Percentiles rank a stretch among this genome's conserved stretches.
Evolutionary conservation across 768 basidiomycete species (phyloP).

Genomic region (Rhodotorula paludigena): DNA sequence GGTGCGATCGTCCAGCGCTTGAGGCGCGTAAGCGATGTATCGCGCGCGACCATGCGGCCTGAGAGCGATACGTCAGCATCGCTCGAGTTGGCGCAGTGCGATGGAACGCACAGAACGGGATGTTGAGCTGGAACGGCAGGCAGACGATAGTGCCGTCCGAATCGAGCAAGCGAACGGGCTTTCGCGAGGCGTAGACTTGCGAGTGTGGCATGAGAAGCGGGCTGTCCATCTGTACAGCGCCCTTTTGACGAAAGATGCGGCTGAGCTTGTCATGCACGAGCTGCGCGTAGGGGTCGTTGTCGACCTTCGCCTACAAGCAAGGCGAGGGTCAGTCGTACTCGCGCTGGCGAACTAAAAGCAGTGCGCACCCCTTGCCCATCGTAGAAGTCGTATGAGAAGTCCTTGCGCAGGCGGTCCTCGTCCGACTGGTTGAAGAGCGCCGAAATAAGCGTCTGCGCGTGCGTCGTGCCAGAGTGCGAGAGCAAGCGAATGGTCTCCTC

Average conservation of each 20-base stretch:
- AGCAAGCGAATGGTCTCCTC: constrained; percentile 38
- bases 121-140: constrained; percentile 38
- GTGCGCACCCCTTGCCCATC: constrained; percentile 19
- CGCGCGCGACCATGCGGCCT: constrained; percentile 42
- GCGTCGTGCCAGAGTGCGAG: constrained; percentile 35
- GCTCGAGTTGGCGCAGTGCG: not conserved
- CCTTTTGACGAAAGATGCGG: constrained; percentile 38
- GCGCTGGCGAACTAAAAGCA: not conserved
- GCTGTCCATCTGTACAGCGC: constrained; percentile 39
- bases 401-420: constrained; percentile 37
- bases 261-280: constrained; percentile 41
- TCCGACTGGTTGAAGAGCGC: constrained; percentile 37
- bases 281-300: constrained; percentile 40
- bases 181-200: constrained; percentile 39
- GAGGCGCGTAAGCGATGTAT: constrained; percentile 39
- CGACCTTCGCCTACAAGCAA: constrained; percentile 29
- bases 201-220: constrained; percentile 42
- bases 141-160: constrained; percentile 39
- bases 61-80: not conserved
- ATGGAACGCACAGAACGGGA: constrained; percentile 33
- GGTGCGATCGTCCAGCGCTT: constrained; percentile 45
- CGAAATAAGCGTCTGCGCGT: constrained; percentile 35
- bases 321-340: not conserved
- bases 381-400: constrained; percentile 40
- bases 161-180: constrained; percentile 39